Percentiles rank a stretch among this genome's conserved stretches.
phyloP scores from a whole-genome alignment of 257 asterid species.

The Capsicum chinense region DNA sequence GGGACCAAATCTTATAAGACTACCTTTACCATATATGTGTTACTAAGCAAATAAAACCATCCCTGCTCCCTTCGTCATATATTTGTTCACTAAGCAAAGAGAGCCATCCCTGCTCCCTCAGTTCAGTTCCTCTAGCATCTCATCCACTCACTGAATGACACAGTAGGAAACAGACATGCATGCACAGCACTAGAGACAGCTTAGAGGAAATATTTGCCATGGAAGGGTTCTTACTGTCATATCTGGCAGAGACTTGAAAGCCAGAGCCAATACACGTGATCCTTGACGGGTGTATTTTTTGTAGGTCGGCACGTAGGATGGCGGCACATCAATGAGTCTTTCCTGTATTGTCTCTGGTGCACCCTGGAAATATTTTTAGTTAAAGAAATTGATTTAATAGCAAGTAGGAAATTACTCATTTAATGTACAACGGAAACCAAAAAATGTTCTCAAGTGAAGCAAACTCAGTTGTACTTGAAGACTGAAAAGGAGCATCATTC shows the following conservation, averaged over 20 bases:
- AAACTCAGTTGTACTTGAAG: not conserved
- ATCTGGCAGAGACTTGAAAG: slow-evolving; percentile 88
- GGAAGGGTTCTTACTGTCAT: slow-evolving; percentile 74
- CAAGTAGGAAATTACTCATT: slow-evolving; percentile 1
- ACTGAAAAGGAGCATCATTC: not conserved
- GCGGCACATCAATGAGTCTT: slow-evolving; percentile 85
- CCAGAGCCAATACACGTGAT: slow-evolving; percentile 96
- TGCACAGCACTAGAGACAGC: not conserved
- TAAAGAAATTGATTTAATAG: not conserved
- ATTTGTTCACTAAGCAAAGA: not conserved
- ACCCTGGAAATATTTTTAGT: slow-evolving; percentile 61
- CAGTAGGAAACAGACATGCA: slow-evolving; percentile 4
- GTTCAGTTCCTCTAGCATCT: not conserved
- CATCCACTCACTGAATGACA: not conserved
- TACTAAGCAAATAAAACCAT: not conserved
- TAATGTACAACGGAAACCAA: slow-evolving; percentile 13
- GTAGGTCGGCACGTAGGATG: slow-evolving; percentile 71
- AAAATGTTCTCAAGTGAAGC: not conserved
- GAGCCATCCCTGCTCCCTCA: not conserved
- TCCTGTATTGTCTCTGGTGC: slow-evolving; percentile 99
- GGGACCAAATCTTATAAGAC: not conserved
- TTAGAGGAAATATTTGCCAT: not conserved
- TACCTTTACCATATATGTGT: not conserved
- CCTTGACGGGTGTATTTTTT: slow-evolving; percentile 98
- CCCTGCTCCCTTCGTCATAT: not conserved